These are phyloP conservation scores for Aurinia saxatilis DNA, from an alignment of 345 rosid genomes.

Conservation along the genomic window DNA sequence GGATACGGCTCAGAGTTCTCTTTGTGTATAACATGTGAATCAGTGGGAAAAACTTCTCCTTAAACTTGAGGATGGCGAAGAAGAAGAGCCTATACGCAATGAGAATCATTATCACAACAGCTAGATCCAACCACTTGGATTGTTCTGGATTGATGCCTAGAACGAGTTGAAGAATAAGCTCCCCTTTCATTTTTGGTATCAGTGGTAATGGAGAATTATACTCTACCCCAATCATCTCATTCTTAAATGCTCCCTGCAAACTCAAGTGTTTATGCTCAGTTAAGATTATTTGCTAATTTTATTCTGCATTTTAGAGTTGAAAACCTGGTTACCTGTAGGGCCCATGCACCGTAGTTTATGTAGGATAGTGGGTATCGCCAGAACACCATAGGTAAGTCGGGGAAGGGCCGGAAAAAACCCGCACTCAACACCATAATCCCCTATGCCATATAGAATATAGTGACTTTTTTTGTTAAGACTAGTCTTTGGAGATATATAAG, in stretches of 20 bases:
- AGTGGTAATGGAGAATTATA: conserved; percentile 59
- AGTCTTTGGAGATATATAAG: background rate
- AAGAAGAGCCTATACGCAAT: conserved; percentile 60
- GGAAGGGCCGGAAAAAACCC: conserved; percentile 61
- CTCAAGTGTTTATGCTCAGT: conserved; percentile 2
- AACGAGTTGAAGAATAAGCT: conserved; percentile 37
- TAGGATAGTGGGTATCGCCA: conserved; percentile 79
- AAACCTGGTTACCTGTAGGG: conserved; percentile 51
- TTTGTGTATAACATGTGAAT: conserved; percentile 50
- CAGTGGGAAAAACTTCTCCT: conserved; percentile 63
- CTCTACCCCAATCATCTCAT: conserved; percentile 68
- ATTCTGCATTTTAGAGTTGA: background rate
- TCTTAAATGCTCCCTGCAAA: conserved; percentile 76
- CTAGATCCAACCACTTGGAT: conserved; percentile 89
- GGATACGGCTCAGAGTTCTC: conserved; percentile 50
- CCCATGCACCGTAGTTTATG: conserved; percentile 69
- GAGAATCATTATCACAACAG: conserved; percentile 49
- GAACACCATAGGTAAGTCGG: conserved; percentile 69
- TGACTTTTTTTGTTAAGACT: background rate
- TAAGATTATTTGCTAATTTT: background rate
- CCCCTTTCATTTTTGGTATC: conserved; percentile 51
- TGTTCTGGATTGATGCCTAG: conserved; percentile 46
- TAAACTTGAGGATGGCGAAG: conserved; percentile 66
- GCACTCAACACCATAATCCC: conserved; percentile 77
- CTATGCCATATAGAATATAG: conserved; percentile 25